Evolutionary conservation across 192 early-diverging fungal species (phyloP), one percentile per base, ranked within the genome.

Genomic region (Backusella mclennaniae): DNA sequence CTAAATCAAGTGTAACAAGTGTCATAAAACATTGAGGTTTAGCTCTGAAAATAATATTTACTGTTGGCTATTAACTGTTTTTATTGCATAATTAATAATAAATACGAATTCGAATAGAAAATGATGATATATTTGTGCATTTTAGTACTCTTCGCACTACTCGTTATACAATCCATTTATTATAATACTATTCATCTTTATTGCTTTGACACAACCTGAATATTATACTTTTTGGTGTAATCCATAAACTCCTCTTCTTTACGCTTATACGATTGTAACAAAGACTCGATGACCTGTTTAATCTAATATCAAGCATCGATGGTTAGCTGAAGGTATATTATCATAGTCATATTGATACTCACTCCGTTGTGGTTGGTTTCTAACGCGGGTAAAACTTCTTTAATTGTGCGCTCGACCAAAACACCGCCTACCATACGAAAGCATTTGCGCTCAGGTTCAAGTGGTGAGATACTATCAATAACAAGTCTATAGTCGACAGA

Each of bases 361-460:
- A 94, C 94, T 21, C 94, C 94, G 29, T 94, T 93, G 77, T 90
- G 88, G 87, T 97, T 97, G 67, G 89, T 90, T 79, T 92, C 89
- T 12, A 99, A 84, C 7, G 93, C 92, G 26, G 97, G 97, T 36
- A 97, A 80, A 8, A 97, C 95, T 74, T 99, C 96, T 79, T 90
- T 88, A 66, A 98, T 93, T 4, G 96, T 96, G 31, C 96, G 92
- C 79, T 99, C 95, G 26, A 98, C 93, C 35, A 99, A 82, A 11
- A 99, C 94, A 53, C 97, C 97, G 71, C 95, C 94, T 63, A 99
- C 92, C 77, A 99, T 84, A 42, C 96, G 92, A 84, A 94, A 97
- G 81, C 96, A 97, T 84, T 96, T 97, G 70, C 97, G 93, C 68
- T 92, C 91, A 63, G 76, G 85, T 33, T 92, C 86, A 80, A 97